Evolutionary conservation across 352 stramenopile species (phyloP), one percentile per base, ranked within the genome.

Genomic region (Poterioochromonas sp.): DNA sequence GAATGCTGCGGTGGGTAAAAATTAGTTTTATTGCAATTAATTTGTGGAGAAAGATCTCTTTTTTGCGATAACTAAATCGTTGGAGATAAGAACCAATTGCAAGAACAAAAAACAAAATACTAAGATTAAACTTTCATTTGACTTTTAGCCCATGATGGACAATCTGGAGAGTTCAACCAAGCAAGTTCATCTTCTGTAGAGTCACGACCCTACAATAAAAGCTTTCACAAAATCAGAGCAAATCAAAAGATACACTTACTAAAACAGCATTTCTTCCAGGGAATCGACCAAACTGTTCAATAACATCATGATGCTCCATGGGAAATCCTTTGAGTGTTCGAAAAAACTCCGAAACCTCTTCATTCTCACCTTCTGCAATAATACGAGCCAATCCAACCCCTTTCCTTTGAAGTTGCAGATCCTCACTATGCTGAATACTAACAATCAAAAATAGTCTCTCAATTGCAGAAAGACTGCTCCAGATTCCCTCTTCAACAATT

Each of bases 281-380:
- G 34, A 68, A 68, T 20, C 58, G 58, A 39, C 58, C 58, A 40
- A 68, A 68, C 5, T 26, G 58, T 34, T 34, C 5, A 68, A 68
- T 68, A 26, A 68, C 58, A 40, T 68, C 58, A 40, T 68, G 29
- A 68, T 68, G 58, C 29, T 68, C 58, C 15, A 35, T 15, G 29
- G 58, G 58, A 68, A 35, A 68, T 32, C 58, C 58, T 68, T 68
- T 68, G 5, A 68, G 34, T 5, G 5, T 68, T 15, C 5, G 11
- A 26, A 68, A 68, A 40, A 39, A 68, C 12, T 35, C 5, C 12
- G 11, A n/a, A 26, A 68, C 34, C 5, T 68, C 58, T 5, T 68
- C 58, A 68, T 8, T 68, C 15, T 5, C 58, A 32, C 29, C 58
- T 5, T 15, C 5, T 35, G 26, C 29, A 35, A 68, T 20, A 20